Base-by-base conservation (phyloP, 495 filamentous ascomycete species). In the Aspergillus sparsus region DNA sequence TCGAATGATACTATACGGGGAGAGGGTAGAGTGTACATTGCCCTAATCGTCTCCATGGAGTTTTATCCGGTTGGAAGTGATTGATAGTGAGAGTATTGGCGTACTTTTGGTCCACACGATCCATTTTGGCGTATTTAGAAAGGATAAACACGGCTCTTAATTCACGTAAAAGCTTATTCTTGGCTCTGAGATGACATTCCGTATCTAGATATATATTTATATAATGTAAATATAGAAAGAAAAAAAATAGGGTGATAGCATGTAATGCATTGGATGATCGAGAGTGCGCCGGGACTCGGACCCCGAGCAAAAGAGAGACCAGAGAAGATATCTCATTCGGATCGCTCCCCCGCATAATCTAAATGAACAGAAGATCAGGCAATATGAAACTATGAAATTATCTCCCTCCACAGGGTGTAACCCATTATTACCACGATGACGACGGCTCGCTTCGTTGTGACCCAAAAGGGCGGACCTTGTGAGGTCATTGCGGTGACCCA, bases 21-120 rank as follows among this genome's bases (percentile, higher is more conserved):
- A 4, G 7, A 46, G 11, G 42, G 42, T 16, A 1, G 3, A 27
- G 4, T 16, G 15, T 46, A 16, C 42, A 46, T 46, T 46, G 42
- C 7, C 42, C 42, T 0, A 46, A 16, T 16, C 42, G 42, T 46
- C 42, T 46, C 42, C 42, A 46, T 16, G 42, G 42, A 15, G 42
- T 46, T 16, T 46, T 46, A 16, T 46, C 42, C 12, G 42, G 42
- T 46, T 46, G 42, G 13, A 15, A 46, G 42, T 46, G 42, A 16
- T 46, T 46, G 15, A 46, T 46, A 16, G 42, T 46, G 42, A 46
- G 42, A 8, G 12, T 46, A 16, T 16, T 46, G 42, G 42, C 42
- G 42, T 46, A 46, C 7, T 46, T 16, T 7, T 46, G 42, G 13
- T 46, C 42, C 13, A 46, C 42, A 46, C 42, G 42, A 46, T 46